phyloP scores from a whole-genome alignment of 192 early-diverging fungal genomes.

The Irineochytrium annulatum region DNA sequence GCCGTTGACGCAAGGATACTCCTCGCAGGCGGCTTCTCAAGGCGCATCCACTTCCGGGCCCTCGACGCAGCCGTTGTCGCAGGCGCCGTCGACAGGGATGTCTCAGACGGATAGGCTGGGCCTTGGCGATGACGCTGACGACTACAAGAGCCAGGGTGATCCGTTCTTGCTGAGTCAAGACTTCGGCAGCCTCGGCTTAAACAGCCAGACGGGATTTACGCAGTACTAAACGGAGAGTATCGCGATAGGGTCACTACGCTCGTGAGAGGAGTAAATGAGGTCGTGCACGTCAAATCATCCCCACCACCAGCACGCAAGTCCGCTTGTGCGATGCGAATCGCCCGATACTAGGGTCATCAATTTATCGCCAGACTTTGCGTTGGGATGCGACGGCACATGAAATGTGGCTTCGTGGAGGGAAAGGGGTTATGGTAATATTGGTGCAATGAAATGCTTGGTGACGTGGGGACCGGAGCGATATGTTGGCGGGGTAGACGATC shows the following conservation, averaged over 20 bases:
- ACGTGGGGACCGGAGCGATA: no score
- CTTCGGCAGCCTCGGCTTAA: slow-evolving; percentile 19
- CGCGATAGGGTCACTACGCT: background rate
- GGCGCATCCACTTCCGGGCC: no score
- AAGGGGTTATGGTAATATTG: no score
- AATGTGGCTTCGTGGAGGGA: no score
- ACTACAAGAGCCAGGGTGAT: slow-evolving; percentile 50
- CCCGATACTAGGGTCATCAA: background rate
- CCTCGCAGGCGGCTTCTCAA: slow-evolving; percentile 17
- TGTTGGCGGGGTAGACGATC: no score
- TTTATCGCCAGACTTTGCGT: background rate
- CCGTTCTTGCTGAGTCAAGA: slow-evolving; percentile 38
- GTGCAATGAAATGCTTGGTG: no score
- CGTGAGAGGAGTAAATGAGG: background rate
- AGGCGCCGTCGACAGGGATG: background rate
- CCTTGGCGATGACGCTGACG: slow-evolving; percentile 28
- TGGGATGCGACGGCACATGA: no score
- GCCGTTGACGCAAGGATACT: background rate
- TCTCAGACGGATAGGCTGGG: slow-evolving; percentile 24
- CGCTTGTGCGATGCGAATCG: background rate
- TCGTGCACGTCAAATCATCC: no score
- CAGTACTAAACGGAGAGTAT: slow-evolving; percentile 17
- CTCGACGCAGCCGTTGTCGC: slow-evolving; percentile 19
- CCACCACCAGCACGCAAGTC: no score
- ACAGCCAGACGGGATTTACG: slow-evolving; percentile 28